These are phyloP conservation scores for Kwoniella mangroviensis DNA, from an alignment of 768 basidiomycete species.

Conservation along the genomic window DNA sequence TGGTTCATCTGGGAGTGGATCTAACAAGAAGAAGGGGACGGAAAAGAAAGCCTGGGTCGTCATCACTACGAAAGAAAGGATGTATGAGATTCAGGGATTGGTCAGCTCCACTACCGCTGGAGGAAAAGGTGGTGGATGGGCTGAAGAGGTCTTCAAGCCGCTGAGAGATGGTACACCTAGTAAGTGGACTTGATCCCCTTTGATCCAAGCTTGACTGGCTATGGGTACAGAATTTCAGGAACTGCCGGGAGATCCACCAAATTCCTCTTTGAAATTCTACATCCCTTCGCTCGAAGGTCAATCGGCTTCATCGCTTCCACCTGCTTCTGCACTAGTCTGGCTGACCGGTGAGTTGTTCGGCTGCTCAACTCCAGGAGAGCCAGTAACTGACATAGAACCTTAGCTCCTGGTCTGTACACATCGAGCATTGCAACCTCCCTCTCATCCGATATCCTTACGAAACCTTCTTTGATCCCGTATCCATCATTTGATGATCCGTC, in stretches of 20 bases:
- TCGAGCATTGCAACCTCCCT: slow-evolving; percentile 76
- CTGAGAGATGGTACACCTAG: slow-evolving; percentile 82
- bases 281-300: slow-evolving; percentile 67
- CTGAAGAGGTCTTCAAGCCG: slow-evolving; percentile 71
- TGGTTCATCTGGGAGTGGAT: slow-evolving; percentile 60
- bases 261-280: slow-evolving; percentile 81
- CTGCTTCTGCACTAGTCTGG: slow-evolving; percentile 84
- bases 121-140: slow-evolving; percentile 74
- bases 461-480: slow-evolving; percentile 52
- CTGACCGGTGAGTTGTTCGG: slow-evolving; percentile 70
- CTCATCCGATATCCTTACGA: slow-evolving; percentile 63
- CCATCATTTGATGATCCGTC: slow-evolving; percentile 49
- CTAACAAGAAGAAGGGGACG: slow-evolving; percentile 60
- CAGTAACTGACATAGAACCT: neutral
- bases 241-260: slow-evolving; percentile 74
- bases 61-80: slow-evolving; percentile 80
- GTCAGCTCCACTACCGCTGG: slow-evolving; percentile 62
- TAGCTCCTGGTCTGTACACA: slow-evolving; percentile 88
- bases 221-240: slow-evolving; percentile 76
- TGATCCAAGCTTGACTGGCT: slow-evolving; percentile 12
- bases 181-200: slow-evolving; percentile 58
- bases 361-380: neutral
- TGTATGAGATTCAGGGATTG: slow-evolving; percentile 74
- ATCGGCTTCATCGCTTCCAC: slow-evolving; percentile 58
- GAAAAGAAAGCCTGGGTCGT: slow-evolving; percentile 65